These are phyloP conservation scores for Ophiobolus disseminans DNA, from an alignment of 2,329 filamentous ascomycete genomes.

Conservation along the genomic window DNA sequence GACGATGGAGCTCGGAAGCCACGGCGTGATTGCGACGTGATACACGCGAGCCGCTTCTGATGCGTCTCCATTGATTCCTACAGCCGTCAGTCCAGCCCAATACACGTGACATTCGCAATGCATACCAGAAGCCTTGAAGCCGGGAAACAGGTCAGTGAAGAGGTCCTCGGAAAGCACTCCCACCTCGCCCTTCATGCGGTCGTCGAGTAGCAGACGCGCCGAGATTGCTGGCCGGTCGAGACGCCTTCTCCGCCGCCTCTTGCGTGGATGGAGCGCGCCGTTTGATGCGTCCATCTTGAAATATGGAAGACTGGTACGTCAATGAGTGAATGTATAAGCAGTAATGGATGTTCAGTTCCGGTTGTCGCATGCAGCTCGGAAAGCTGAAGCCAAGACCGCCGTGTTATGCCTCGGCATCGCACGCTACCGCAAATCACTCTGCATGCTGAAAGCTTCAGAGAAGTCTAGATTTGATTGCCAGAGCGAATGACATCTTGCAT, in stretches of 20 bases:
- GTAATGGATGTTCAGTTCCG: conserved; percentile 15
- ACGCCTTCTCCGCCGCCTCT: conserved; percentile 61
- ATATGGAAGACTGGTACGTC: conserved; percentile 10
- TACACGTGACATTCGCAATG: not conserved
- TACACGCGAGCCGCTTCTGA: conserved; percentile 40
- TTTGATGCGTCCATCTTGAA: conserved; percentile 42
- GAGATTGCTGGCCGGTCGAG: conserved; percentile 75
- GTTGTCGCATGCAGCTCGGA: conserved; percentile 24
- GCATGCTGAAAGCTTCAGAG: not conserved
- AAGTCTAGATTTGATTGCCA: no score
- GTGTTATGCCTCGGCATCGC: conserved; percentile 30
- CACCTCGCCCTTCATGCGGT: conserved; percentile 82
- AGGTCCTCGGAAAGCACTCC: conserved; percentile 88
- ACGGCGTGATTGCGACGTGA: conserved; percentile 77
- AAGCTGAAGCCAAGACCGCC: conserved; percentile 16
- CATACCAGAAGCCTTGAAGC: conserved; percentile 30
- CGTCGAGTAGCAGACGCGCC: conserved; percentile 83
- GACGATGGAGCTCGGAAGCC: conserved; percentile 64
- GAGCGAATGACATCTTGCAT: no score
- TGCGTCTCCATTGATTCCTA: conserved; percentile 12
- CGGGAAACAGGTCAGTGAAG: conserved; percentile 79
- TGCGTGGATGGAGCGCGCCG: conserved; percentile 50
- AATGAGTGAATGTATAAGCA: conserved; percentile 13
- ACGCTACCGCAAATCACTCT: conserved; percentile 5
- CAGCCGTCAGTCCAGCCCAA: conserved; percentile 3